phyloP scores from a whole-genome alignment of 2,329 filamentous ascomycete genomes.

The Neopestalotiopsis rosae region DNA sequence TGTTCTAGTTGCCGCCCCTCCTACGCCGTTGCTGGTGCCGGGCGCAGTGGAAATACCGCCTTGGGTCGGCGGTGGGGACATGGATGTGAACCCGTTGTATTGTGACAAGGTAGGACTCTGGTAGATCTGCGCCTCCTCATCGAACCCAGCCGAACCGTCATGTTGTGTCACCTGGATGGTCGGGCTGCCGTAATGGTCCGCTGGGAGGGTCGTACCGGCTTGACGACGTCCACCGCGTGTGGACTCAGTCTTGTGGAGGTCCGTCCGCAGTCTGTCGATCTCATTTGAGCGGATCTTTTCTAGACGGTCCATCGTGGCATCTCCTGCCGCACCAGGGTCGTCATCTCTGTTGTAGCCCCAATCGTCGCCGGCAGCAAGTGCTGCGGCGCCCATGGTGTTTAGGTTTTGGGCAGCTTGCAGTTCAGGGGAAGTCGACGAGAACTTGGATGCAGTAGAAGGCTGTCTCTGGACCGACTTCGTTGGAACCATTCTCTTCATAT shows the following conservation, averaged over 20 bases:
- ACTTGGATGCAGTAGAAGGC: slow-evolving; percentile 25
- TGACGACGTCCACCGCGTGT: slow-evolving; percentile 36
- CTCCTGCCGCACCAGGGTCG: slow-evolving; percentile 36
- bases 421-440: slow-evolving; percentile 42
- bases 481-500: slow-evolving; percentile 70
- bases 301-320: slow-evolving; percentile 28
- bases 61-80: neutral
- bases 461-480: slow-evolving; percentile 29
- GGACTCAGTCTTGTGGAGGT: slow-evolving; percentile 33
- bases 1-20: neutral
- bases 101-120: neutral
- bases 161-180: slow-evolving; percentile 36
- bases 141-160: slow-evolving; percentile 25
- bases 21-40: neutral
- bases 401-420: slow-evolving; percentile 50
- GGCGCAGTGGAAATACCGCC: neutral
- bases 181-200: slow-evolving; percentile 24
- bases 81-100: neutral
- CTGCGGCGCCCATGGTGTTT: slow-evolving; percentile 42
- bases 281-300: slow-evolving; percentile 44
- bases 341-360: slow-evolving; percentile 45
- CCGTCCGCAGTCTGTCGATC: slow-evolving; percentile 35
- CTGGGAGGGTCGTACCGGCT: slow-evolving; percentile 35
- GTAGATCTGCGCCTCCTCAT: slow-evolving; percentile 36
- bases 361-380: slow-evolving; percentile 40